phyloP scores from a whole-genome alignment of 164 flowering plant genomes.

The Vitis rupestris region DNA sequence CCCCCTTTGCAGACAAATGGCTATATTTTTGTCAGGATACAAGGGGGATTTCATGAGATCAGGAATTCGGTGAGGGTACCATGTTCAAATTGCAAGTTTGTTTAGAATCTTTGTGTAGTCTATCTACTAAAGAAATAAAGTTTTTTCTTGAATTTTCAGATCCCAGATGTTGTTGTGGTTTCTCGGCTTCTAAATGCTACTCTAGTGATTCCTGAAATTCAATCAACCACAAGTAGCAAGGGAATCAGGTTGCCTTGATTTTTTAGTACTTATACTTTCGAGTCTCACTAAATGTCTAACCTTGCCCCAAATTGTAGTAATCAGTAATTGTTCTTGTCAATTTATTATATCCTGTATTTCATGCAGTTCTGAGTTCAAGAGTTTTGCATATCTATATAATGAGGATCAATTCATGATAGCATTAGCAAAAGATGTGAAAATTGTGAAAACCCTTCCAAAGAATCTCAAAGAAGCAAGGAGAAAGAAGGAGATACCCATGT shows the following conservation, averaged over 20 bases:
- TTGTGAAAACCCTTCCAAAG: slow-evolving; percentile 85
- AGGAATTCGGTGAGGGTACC: slow-evolving; percentile 65
- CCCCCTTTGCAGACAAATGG: slow-evolving; percentile 61
- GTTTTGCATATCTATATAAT: slow-evolving; percentile 90
- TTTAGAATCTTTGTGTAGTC: background rate
- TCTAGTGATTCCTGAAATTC: slow-evolving; percentile 89
- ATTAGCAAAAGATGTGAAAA: slow-evolving; percentile 62
- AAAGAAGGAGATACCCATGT: slow-evolving; percentile 74
- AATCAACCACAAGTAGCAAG: slow-evolving; percentile 89
- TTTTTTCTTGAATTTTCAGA: slow-evolving; percentile 42
- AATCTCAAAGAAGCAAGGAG: slow-evolving; percentile 79
- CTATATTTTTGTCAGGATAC: slow-evolving; percentile 78
- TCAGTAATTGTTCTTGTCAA: background rate
- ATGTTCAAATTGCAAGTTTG: slow-evolving; percentile 1
- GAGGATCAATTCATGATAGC: slow-evolving; percentile 92
- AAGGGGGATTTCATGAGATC: slow-evolving; percentile 95
- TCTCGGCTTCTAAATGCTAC: slow-evolving; percentile 92
- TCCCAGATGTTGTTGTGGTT: slow-evolving; percentile 82
- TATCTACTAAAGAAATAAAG: background rate
- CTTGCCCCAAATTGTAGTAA: background rate
- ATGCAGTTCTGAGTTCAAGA: slow-evolving; percentile 84
- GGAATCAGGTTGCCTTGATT: slow-evolving; percentile 73
- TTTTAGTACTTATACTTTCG: too few relatives aligned
- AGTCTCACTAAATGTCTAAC: background rate
- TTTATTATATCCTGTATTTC: slow-evolving; percentile 9